A percentile compares a stretch with the other conserved stretches of the same genome.
phyloP scores from a whole-genome alignment of 805 yeast genomes.

The Wickerhamiella kurtzmanii region DNA sequence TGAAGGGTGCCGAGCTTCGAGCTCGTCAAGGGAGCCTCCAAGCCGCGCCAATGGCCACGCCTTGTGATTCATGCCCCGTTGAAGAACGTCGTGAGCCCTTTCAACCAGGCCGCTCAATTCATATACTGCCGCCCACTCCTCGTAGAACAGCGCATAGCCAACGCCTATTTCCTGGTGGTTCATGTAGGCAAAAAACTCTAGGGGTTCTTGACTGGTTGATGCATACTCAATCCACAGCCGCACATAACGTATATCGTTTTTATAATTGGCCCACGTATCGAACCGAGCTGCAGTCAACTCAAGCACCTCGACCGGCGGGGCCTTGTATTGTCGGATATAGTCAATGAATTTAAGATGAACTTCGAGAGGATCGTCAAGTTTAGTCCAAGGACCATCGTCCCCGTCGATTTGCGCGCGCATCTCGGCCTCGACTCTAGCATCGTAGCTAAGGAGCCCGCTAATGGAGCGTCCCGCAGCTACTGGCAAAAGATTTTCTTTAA shows the following conservation, averaged over 20 bases:
- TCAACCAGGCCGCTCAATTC: neutral
- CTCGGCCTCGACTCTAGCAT: neutral
- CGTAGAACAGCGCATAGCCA: neutral
- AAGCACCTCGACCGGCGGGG: neutral
- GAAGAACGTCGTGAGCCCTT: neutral
- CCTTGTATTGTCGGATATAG: neutral
- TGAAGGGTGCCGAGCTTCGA: neutral
- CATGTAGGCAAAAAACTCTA: neutral
- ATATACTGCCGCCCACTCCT: conserved; percentile 1
- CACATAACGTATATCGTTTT: neutral
- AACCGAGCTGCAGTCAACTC: neutral
- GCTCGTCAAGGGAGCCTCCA: neutral
- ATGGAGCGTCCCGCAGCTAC: neutral
- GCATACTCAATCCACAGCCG: conserved; percentile 1
- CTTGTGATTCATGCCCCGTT: neutral
- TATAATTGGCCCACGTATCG: neutral
- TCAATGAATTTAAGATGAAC: neutral
- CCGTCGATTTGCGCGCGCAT: neutral
- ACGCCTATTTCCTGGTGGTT: neutral
- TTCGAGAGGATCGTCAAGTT: neutral
- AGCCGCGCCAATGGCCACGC: neutral
- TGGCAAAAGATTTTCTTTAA: neutral
- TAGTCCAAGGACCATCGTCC: neutral
- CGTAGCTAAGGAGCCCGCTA: neutral
- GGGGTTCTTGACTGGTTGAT: neutral